Conservation (phyloP, 345 rosid species). For the Reutealis trisperma region DNA sequence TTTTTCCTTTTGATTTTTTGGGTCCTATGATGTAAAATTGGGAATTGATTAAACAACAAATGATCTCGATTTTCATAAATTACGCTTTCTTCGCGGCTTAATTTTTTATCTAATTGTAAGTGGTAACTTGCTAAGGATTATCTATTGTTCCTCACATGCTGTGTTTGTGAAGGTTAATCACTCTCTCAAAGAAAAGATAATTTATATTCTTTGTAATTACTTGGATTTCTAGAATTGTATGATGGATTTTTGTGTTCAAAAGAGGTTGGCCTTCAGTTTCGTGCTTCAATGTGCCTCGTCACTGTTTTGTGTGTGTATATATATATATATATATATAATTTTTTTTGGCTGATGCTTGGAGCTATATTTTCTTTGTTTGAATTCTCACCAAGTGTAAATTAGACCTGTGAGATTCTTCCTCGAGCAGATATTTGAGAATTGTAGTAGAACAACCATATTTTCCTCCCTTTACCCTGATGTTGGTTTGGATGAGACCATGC, state of each 20-base stretch:
- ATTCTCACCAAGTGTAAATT: neutral
- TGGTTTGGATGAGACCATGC: no score
- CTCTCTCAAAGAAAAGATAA: neutral
- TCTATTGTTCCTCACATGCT: neutral
- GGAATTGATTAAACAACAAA: no score
- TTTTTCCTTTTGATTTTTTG: neutral
- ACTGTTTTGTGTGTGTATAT: no score
- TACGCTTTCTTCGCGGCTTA: neutral
- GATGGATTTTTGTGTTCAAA: neutral
- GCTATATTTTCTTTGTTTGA: neutral
- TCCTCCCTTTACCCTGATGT: no score
- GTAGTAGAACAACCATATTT: no score
- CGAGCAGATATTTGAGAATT: no score
- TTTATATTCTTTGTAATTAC: neutral
- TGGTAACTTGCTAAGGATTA: neutral
- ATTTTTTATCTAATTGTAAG: neutral
- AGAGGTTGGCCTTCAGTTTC: neutral
- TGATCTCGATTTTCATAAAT: neutral
- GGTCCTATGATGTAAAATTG: no score
- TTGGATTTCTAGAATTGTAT: no score
- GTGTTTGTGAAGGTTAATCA: neutral
- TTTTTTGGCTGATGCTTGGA: neutral
- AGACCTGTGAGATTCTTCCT: neutral
- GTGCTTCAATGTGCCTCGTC: neutral
- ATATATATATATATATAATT: no score